Base-by-base conservation (phyloP, 2,329 filamentous ascomycete species). In the Claviceps africana region DNA sequence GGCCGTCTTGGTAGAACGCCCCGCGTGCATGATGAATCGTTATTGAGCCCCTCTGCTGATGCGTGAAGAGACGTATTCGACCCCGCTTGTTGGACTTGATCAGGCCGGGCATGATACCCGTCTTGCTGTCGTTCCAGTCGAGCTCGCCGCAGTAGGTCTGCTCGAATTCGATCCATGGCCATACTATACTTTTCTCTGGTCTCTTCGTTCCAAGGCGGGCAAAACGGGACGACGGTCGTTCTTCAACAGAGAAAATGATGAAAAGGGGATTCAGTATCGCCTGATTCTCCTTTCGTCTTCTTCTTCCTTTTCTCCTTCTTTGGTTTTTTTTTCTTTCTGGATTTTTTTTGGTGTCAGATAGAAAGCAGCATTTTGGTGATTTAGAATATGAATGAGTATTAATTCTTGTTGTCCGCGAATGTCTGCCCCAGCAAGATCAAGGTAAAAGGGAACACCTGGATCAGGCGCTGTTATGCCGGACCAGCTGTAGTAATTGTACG, bases 121-220 rank as follows among this genome's bases (percentile, higher is more conserved):
- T 51, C 48, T 44, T 17, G 31, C 15, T 46, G 31, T 51, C 62
- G 57, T 48, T 66, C 63, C 30, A 57, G 55, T 44, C 59, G 60
- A 40, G 65, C 64, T 48, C 64, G 58, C 50, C 62, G 57, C 35
- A 68, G 58, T 11, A 67, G 60, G 54, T 68, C 61, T 46, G 59
- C 59, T 28, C 66, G 59, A 48, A 68, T 57, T 53, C 59, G 61
- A 52, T 68, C 66, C 62, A 67, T 63, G 22, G 56, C 48, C 61
- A 63, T 64, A 4, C 45, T 2, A 48, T 13, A 8, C 10, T 19
- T 33, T 3, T n/a, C 15, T 46, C 9, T 2, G n/a, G 25, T 46
- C 19, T 31, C 15, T 30, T 25, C 19, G 25, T n/a, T 46, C 8
- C 17, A 15, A 17, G 17, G 17, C 8, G 15, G 15, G 25, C 13